phyloP scores from a whole-genome alignment of 2,329 filamentous ascomycete species.

The Madurella fahalii region DNA sequence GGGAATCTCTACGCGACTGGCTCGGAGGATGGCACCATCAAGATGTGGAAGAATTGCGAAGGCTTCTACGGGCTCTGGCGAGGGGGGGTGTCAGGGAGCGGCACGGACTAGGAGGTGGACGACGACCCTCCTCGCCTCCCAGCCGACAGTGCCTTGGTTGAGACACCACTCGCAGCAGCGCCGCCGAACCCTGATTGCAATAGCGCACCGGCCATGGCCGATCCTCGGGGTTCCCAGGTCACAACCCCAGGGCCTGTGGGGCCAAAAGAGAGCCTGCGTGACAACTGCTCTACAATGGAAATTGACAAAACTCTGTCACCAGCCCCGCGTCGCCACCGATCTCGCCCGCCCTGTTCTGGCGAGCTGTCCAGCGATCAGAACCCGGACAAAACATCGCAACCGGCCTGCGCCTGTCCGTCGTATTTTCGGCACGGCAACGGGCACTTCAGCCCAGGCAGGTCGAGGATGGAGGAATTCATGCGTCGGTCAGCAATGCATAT shows the following conservation, averaged over 20 bases:
- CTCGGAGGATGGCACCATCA: slow-evolving; percentile 96
- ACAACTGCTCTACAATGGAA: slow-evolving; percentile 12
- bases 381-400: neutral
- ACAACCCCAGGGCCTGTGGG: neutral
- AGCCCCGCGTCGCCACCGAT: neutral
- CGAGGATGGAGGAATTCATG: slow-evolving; percentile 18
- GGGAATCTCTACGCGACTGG: slow-evolving; percentile 94
- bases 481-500: slow-evolving; percentile 15
- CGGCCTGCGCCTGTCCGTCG: slow-evolving; percentile 10
- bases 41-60: slow-evolving; percentile 74
- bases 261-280: slow-evolving; percentile 5
- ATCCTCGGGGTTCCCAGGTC: slow-evolving; percentile 4
- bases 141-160: slow-evolving; percentile 8
- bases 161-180: slow-evolving; percentile 1
- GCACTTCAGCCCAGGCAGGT: slow-evolving; percentile 5
- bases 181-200: neutral
- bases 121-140: slow-evolving; percentile 20
- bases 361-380: neutral
- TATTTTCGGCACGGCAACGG: slow-evolving; percentile 3
- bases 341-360: slow-evolving; percentile 7
- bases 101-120: slow-evolving; percentile 36
- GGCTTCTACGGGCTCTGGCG: slow-evolving; percentile 63
- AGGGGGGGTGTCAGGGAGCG: slow-evolving; percentile 37
- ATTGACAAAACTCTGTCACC: neutral
- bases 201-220: neutral